These are phyloP conservation scores for Yarrowia hollandica DNA, from an alignment of 805 yeast genomes.

Conservation along the genomic window DNA sequence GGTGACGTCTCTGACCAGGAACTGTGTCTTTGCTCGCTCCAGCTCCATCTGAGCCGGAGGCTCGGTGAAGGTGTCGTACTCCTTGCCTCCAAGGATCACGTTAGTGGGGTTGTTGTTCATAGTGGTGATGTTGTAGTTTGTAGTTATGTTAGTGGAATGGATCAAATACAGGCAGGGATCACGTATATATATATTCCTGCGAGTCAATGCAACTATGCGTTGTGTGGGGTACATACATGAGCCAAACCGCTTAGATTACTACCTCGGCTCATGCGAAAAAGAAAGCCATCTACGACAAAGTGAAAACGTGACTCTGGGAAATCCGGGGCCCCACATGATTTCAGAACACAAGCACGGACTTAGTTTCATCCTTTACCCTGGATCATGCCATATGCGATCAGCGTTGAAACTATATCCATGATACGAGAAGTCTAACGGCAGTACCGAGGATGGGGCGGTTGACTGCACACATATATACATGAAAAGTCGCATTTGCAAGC, in stretches of 20 bases:
- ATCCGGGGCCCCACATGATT: conserved; percentile 27
- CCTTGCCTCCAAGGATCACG: conserved; percentile 29
- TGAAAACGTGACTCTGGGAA: conserved; percentile 8
- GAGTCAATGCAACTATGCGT: background rate
- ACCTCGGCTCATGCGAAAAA: conserved; percentile 25
- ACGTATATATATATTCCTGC: background rate
- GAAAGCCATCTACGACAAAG: background rate
- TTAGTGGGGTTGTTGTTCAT: conserved; percentile 29
- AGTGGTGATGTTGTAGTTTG: background rate
- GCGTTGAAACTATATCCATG: conserved; percentile 19
- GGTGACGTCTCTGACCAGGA: conserved; percentile 45
- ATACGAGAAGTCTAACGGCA: background rate
- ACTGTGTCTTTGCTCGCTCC: conserved; percentile 45
- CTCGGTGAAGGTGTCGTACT: conserved; percentile 39
- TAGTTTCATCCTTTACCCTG: background rate
- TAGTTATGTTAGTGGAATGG: background rate
- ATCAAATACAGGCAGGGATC: background rate
- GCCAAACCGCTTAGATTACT: no score
- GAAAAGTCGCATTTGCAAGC: no score
- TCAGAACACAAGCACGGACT: background rate
- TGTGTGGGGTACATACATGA: conserved; percentile 13
- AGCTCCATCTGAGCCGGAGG: conserved; percentile 43
- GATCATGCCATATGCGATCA: conserved; percentile 23
- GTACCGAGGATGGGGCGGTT: no score
- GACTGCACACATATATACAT: no score